These are phyloP conservation scores for Phytophthora cryptogea DNA, from an alignment of 352 stramenopile genomes.

Conservation along the genomic window DNA sequence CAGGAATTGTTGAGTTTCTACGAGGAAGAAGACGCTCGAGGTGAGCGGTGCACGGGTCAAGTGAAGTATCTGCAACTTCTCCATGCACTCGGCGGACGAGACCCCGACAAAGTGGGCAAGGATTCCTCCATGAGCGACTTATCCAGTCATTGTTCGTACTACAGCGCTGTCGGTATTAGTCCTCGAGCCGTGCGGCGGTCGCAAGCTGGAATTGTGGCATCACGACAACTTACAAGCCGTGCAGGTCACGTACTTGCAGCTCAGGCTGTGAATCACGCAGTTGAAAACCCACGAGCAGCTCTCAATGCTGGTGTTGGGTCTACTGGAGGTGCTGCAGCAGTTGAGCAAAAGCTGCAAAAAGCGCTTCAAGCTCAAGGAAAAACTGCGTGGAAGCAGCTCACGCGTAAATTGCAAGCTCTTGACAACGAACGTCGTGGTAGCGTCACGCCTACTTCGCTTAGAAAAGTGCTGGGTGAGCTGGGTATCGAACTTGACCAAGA, in stretches of 20 bases:
- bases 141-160: slow-evolving; percentile 82
- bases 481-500: slow-evolving; percentile 61
- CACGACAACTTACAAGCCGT: slow-evolving; percentile 32
- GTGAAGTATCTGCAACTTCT: slow-evolving; percentile 72
- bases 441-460: slow-evolving; percentile 49
- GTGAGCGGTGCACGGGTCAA: slow-evolving; percentile 40
- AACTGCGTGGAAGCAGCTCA: slow-evolving; percentile 61
- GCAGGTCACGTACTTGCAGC: slow-evolving; percentile 46
- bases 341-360: slow-evolving; percentile 68
- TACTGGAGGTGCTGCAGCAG: slow-evolving; percentile 39
- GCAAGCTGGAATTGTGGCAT: slow-evolving; percentile 21
- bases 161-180: slow-evolving; percentile 71
- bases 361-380: slow-evolving; percentile 55
- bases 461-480: slow-evolving; percentile 66
- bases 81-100: slow-evolving; percentile 61
- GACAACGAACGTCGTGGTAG: slow-evolving; percentile 59
- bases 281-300: slow-evolving; percentile 28
- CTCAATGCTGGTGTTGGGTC: slow-evolving; percentile 40
- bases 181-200: slow-evolving; percentile 44
- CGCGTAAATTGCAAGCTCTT: slow-evolving; percentile 62
- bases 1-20: slow-evolving; percentile 53
- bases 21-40: slow-evolving; percentile 60
- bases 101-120: slow-evolving; percentile 55
- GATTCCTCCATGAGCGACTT: slow-evolving; percentile 68
- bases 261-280: slow-evolving; percentile 35